Evolutionary conservation across 495 filamentous ascomycete genomes (phyloP), one percentile per base, ranked within the genome.

Genomic region (Aspergillus panamensis): DNA sequence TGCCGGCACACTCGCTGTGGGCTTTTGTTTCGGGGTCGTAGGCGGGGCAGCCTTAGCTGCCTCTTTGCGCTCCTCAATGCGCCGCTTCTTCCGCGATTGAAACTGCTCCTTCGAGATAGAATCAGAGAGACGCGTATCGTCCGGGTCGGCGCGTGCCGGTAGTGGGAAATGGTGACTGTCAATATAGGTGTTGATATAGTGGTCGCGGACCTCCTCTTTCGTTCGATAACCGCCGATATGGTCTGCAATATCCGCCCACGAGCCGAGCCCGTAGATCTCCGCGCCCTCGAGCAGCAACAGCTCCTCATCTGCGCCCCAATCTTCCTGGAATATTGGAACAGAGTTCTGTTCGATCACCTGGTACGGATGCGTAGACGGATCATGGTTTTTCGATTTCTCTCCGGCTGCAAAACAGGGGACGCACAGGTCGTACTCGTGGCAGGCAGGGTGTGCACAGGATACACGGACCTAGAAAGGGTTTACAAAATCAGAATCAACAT

Each of bases 241-340:
- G 66, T 99, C 92, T 33, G 94, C 92, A 52, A 99, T 92, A 66
- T 99, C 94, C 19, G 91, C 91, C 94, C 94, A 99, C 6, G 92
- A 96, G 7, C 94, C 94, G 47, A 99, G 77, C 0, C 94, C 94
- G 68, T 99, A 99, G 56, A 89, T 96, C 69, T 99, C 95, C n/a
- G 91, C 90, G 14, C 94, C 94, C 72, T 99, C 95, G 20, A 99
- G 75, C 40, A 99, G 77, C 8, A 96, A 73, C 14, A 97, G 74
- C 72, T 99, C 94, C 68, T 99, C 94, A 68, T 99, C 94, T 6
- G 94, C 94, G 42, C 94, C 94, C 94, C 94, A 99, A 58, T 96
- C 93, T 55, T 82, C 82, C 58, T 91, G 85, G 62, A 96, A 99
- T 39, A 99, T 97, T 1, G 94, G 94, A 40, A 97, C 92, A 1